A percentile compares a stretch with the other conserved stretches of the same genome.
phyloP scores from a whole-genome alignment of 1,284 basidiomycete genomes.

The Binderoboletus segoi region DNA sequence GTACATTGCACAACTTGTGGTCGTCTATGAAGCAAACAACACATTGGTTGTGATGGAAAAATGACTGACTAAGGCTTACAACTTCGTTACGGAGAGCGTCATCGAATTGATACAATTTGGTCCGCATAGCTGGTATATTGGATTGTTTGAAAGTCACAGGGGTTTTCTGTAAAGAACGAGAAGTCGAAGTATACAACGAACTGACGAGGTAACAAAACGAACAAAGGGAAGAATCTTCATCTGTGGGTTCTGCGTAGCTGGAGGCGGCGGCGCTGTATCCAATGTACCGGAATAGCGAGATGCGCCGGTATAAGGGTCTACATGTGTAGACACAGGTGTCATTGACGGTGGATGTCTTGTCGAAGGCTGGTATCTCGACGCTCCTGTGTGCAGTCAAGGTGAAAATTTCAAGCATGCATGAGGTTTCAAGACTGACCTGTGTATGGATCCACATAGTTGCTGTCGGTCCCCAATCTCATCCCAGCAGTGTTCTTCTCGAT shows the following conservation, averaged over 20 bases:
- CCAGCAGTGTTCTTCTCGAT: slow-evolving; percentile 92
- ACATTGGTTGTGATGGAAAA: slow-evolving; percentile 2
- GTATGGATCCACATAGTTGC: slow-evolving; percentile 85
- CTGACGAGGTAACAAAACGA: slow-evolving; percentile 26
- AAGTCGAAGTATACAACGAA: slow-evolving; percentile 1
- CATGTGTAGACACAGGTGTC: slow-evolving; percentile 34
- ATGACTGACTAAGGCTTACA: slow-evolving; percentile 42
- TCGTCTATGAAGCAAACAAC: slow-evolving; percentile 49
- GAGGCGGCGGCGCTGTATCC: slow-evolving; percentile 26
- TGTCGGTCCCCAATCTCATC: slow-evolving; percentile 63
- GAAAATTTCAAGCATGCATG: slow-evolving; percentile 13
- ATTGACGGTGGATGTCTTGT: slow-evolving; percentile 11
- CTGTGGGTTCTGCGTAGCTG: slow-evolving; percentile 29
- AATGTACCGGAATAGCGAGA: slow-evolving; percentile 38
- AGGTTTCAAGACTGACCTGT: slow-evolving; percentile 59
- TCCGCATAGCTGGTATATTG: slow-evolving; percentile 85
- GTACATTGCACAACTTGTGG: slow-evolving; percentile 67
- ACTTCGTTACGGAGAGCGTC: slow-evolving; percentile 69
- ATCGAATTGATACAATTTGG: slow-evolving; percentile 84
- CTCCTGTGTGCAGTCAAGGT: slow-evolving; percentile 32
- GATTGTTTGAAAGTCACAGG: slow-evolving; percentile 83
- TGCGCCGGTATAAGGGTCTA: slow-evolving; percentile 45
- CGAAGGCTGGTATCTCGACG: slow-evolving; percentile 32
- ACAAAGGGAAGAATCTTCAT: slow-evolving; percentile 63
- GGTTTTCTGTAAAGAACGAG: slow-evolving; percentile 43